Base-by-base conservation (phyloP, 345 rosid genomes). In the Ceriops tagal region DNA sequence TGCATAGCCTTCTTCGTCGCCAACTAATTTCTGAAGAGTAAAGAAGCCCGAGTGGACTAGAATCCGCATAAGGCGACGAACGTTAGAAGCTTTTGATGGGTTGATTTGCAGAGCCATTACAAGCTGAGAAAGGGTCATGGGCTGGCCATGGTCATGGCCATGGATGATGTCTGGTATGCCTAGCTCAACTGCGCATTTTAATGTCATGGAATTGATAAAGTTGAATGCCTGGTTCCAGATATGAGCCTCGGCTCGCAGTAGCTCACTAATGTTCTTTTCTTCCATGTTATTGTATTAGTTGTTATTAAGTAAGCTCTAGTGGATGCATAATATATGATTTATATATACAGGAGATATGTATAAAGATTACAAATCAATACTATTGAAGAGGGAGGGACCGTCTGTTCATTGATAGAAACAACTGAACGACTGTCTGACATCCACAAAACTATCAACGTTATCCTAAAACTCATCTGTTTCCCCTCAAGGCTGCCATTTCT, bases 151-250 rank as follows among this genome's bases (percentile, higher is more conserved):
- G 24, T 0, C 24, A 24, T 24, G 84, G 39, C 10, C 49, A 56
- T 80, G 80, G 77, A 87, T 71, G 61, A 68, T 43, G 18, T 83
- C 88, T 0, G 84, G 83, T 53, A 87, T 81, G 47, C 75, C 66
- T 13, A 87, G 53, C 4, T 84, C 47, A 37, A 87, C 22, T 11
- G 79, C 87, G 39, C 82, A 59, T 65, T 80, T 81, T 1, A 87
- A 31, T 2, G 83, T 68, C 81, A 75, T 77, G 10, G 83, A 80
- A n/a, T 75, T 68, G 22, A 80, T 66, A 60, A 43, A 78, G 67
- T 21, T 51, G 51, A 49, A 57, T 30, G 18, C 5, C 18, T 65
- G 71, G 16, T 65, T 78, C 79, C 79, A 79, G 31, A 84, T 18
- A 18, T 71, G 82, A 51, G 73, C 37, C 4, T 79, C 76, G 60